Base-by-base conservation (phyloP, 2,329 filamentous ascomycete genomes). In the Graphilbum sp. region DNA sequence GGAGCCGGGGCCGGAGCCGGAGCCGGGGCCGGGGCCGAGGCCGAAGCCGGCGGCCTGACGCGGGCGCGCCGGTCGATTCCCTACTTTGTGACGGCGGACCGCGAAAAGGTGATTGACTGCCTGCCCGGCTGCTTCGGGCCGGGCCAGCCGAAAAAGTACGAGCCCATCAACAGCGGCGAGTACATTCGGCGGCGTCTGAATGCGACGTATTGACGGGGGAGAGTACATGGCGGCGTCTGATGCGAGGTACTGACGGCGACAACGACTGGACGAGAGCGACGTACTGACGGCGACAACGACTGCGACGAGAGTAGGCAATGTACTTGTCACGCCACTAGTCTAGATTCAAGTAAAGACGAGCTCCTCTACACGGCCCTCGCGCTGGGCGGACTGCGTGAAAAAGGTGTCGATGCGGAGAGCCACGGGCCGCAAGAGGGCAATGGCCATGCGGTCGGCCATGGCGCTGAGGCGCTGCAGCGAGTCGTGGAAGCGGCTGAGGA, bases 31-130 rank as follows among this genome's bases (percentile, higher is more conserved):
- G 59, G n/a, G n/a, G n/a, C n/a, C n/a, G n/a, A n/a, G n/a, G n/a
- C n/a, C n/a, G n/a, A n/a, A n/a, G n/a, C n/a, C n/a, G n/a, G n/a
- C n/a, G n/a, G n/a, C 53, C 17, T 39, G 4, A 36, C 17, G 56
- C 63, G 12, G 55, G 70, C 11, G 72, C 67, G 68, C 9, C 73
- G 68, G 42, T 74, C 70, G 4, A 74, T 75, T 38, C 68, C 69
- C 0, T 75, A 72, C 47, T 75, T 75, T 43, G 57, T 73, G 27
- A 54, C 57, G 6, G 65, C 69, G 0, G 62, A 70, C 43, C 55
- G 60, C 1, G 54, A 60, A 31, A 54, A 62, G 2, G 45, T 66
- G 13, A 66, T 74, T 39, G 63, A 70, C 45, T 68, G 64, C 43
- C 55, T 73, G 29, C 54, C 60, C 0, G 60, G 59, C 11, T 68